Base-by-base conservation (phyloP, 768 basidiomycete species). In the Rickenella mellea region DNA sequence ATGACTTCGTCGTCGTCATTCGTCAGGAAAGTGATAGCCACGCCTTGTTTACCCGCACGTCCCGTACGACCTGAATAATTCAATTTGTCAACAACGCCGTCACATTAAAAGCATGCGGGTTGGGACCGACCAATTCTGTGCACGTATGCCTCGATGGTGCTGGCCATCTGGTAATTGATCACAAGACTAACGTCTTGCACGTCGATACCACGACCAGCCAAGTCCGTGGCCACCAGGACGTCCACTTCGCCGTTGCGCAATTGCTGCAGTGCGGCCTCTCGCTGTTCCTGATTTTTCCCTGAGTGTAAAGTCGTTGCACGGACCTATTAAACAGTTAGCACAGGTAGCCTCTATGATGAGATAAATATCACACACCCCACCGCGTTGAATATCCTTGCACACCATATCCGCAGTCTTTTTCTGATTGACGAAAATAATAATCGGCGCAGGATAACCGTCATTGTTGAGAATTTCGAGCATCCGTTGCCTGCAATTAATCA, bases 401-500 rank as follows among this genome's bases (percentile, higher is more conserved):
- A 99, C 90, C 82, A 92, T 89, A 59, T 99, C 96, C 39, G 93
- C 94, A 10, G 91, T 94, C 73, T 97, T 96, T 73, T 99, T 99
- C 64, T 98, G 93, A 61, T 98, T 98, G 69, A 97, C 93, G 64
- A 98, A 99, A 15, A 92, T 87, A 49, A 99, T 99, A 52, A 99
- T 98, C 4, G 96, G 96, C 14, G 96, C 78, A 27, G 79, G 62
- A 59, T 79, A 90, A 47, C 74, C 70, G 30, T 80, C 83, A 48
- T 80, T 83, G 68, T 93, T 90, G 62, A 99, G 80, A 49, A 98
- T 89, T 57, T 98, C 94, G 55, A 96, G 65, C 57, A 98, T 59
- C 36, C 79, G 75, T 48, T 83, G 78, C 62, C 91, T 96, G 55
- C 14, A 48, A 36, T 37, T 6, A 41, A 45, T 51, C 26, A 53